Conservation (phyloP, 345 rosid species). For the Combretum micranthum region DNA sequence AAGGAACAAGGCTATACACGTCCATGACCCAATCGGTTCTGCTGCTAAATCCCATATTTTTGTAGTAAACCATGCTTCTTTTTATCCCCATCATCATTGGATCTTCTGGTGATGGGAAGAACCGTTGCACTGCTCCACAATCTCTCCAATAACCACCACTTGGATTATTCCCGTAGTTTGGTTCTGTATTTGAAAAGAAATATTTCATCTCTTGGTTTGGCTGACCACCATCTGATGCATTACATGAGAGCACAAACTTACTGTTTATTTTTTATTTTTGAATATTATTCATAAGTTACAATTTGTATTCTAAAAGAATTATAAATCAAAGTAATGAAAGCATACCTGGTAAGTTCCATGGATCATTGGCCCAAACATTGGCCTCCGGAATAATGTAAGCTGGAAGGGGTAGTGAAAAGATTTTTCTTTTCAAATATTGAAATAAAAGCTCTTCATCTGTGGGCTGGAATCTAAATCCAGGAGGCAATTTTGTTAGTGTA, state of each 20-base stretch:
- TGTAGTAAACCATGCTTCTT: slow-evolving; percentile 6
- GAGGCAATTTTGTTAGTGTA: slow-evolving; percentile 6
- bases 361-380: slow-evolving; percentile 3
- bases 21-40: slow-evolving; percentile 7
- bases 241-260: neutral
- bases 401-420: slow-evolving; percentile 6
- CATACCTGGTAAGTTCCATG: slow-evolving; percentile 11
- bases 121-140: neutral
- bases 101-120: slow-evolving; percentile 2
- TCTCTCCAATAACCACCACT: slow-evolving; percentile 1
- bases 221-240: neutral
- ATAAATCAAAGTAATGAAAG: neutral
- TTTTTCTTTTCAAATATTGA: slow-evolving; percentile 9
- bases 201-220: neutral
- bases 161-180: too few species aligned
- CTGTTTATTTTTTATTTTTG: too few species aligned
- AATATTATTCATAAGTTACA: too few species aligned
- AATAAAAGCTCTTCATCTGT: slow-evolving; percentile 12
- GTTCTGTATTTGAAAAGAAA: slow-evolving; percentile 6
- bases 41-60: neutral
- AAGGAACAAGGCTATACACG: slow-evolving; percentile 5
- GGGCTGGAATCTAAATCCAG: slow-evolving; percentile 12
- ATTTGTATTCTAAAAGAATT: too few species aligned
- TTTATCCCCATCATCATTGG: slow-evolving; percentile 6
- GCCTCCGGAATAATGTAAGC: slow-evolving; percentile 12